Base-by-base conservation (phyloP, 2,329 filamentous ascomycete genomes). In the Pseudocercospora musae region DNA sequence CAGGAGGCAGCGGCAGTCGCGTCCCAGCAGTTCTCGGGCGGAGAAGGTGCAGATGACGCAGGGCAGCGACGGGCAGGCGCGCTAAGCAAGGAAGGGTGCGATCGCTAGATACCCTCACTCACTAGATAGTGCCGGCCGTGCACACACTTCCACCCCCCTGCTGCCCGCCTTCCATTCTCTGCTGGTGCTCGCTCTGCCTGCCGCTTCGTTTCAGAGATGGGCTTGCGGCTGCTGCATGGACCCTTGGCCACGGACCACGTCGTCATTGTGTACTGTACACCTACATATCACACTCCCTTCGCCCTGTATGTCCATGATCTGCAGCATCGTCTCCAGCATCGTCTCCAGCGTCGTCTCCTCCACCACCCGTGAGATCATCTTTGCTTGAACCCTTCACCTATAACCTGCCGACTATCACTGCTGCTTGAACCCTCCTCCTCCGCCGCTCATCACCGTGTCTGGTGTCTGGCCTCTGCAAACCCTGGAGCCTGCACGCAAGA, bases 381-480 rank as follows among this genome's bases (percentile, higher is more conserved):
- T 56, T 60, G 52, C 54, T 59, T 40, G 25, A 46, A 31, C 25
- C n/a, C n/a, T n/a, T n/a, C n/a, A n/a, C 9, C n/a, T 27, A 25
- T 29, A 57, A 18, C n/a, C 53, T 21, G 46, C 53, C 57, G 63
- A 62, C n/a, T 46, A 64, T 64, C 66, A 62, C 61, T 66, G 59
- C 66, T 50, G 54, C 50, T 25, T 54, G n/a, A n/a, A n/a, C n/a
- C n/a, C n/a, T 29, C 40, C 50, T 58, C 54, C 49, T 40, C 49
- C 20, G 33, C 59, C 62, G 59, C 37, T 58, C 63, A 60, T 63
- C 63, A 60, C 48, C 44, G n/a, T n/a, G n/a, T n/a, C n/a, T n/a
- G n/a, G 25, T 57, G 59, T 23, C 58, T 49, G 48, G 37, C 49
- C 62, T 54, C n/a, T 29, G 29, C 56, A 31, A 44, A 23, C 53